Base-by-base conservation (phyloP, 805 yeast genomes). In the Komagataella populi region DNA sequence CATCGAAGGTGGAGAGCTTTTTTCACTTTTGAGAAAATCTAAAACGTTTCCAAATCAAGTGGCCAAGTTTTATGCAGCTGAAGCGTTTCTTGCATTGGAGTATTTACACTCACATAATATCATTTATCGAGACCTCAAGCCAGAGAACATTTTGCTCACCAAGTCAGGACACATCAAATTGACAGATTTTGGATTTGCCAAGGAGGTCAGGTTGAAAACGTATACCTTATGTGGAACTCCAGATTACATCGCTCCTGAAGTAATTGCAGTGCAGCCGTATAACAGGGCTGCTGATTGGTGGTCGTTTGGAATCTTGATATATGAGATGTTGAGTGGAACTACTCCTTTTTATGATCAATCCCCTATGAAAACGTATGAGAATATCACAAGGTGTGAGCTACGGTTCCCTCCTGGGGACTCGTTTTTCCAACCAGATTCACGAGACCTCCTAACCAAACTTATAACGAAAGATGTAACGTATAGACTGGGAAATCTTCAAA, bases 251-350 rank as follows among this genome's bases (percentile, higher is more conserved):
- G 83, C 83, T 0, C 83, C 83, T 3, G 83, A 78, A 59, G 83
- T 78, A n/a, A 78, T 78, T 23, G 77, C 83, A 3, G 76, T 81
- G 8, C 76, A 78, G 57, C 82, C 83, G 2, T 78, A 78, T 63
- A 78, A 78, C 62, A 78, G 78, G 58, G 73, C 80, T 2, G 83
- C 78, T 22, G 83, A 78, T 62, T 78, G 83, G 83, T 78, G 83
- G 83, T 75, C 80, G 1, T 72, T 78, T 55, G 83, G 83, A 24
- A 77, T 78, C 18, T 68, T 78, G 53, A 78, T 78, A 45, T 78
- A 71, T 57, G 83, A 78, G 64, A 78, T 78, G 83, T 65, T 78
- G 54, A 77, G 81, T 2, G 83, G 83, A 18, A 76, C 74, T 57
- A 78, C 83, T 1, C 83, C 83, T 23, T 78, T 78, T 59, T 78